Evolutionary conservation across 495 filamentous ascomycete species (phyloP).

Genomic region (Annulohypoxylon stygium): DNA sequence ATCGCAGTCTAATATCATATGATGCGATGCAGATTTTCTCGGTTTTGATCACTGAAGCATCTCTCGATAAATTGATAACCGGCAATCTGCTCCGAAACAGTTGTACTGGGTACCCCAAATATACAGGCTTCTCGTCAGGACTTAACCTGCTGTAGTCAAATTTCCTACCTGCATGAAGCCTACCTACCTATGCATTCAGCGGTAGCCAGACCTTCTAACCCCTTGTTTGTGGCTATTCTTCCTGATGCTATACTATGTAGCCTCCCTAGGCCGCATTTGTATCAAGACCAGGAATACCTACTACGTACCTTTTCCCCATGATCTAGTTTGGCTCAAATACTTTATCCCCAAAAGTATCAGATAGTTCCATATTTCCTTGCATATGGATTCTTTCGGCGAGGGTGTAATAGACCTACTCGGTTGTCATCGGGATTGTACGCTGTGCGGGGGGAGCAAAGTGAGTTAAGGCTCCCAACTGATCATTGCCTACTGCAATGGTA

Average conservation of each 20-base stretch:
- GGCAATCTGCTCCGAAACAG: neutral
- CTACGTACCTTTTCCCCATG: constrained; percentile 11
- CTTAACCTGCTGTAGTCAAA: constrained; percentile 32
- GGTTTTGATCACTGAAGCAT: constrained; percentile 3
- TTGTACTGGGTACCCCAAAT: constrained; percentile 1
- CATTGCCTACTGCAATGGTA: constrained; percentile 16
- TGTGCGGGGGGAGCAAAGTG: constrained; percentile 18
- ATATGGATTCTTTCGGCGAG: constrained; percentile 26
- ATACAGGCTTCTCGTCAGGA: constrained; percentile 6
- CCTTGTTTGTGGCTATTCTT: constrained; percentile 22
- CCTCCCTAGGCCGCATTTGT: constrained; percentile 13
- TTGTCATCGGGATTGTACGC: neutral
- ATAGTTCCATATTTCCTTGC: constrained; percentile 31
- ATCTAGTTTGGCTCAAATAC: constrained; percentile 22
- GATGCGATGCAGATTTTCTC: constrained; percentile 6
- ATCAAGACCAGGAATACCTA: constrained; percentile 10
- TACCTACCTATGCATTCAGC: constrained; percentile 11
- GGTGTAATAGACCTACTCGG: constrained; percentile 14
- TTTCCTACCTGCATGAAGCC: constrained; percentile 30
- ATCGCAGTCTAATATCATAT: neutral
- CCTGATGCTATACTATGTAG: constrained; percentile 1
- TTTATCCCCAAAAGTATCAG: constrained; percentile 34
- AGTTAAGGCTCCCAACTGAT: constrained; percentile 14
- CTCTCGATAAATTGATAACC: constrained; percentile 11
- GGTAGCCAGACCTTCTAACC: constrained; percentile 5